Evolutionary conservation across 2,329 filamentous ascomycete species (phyloP).

Genomic region (Fusarium sp.): DNA sequence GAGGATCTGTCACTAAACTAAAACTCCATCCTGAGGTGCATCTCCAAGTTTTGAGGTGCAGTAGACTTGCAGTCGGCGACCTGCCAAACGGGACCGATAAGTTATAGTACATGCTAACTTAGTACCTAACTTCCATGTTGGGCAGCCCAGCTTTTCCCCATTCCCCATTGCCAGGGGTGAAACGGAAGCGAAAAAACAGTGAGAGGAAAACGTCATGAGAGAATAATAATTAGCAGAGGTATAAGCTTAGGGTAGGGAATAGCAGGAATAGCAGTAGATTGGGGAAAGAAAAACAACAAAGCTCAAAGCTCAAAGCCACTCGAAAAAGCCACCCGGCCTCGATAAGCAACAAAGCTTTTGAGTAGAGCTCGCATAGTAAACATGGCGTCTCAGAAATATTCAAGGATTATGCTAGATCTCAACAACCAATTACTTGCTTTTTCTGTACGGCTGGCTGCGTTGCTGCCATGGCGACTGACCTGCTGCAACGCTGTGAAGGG

Average conservation of each 20-base stretch:
- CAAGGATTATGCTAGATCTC: constrained; percentile 45
- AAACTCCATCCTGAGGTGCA: not conserved
- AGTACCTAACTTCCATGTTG: not conserved
- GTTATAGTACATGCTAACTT: not conserved
- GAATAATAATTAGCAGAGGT: not conserved
- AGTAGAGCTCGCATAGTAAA: constrained; percentile 27
- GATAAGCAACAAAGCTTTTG: not conserved
- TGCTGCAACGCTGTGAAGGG: constrained; percentile 34
- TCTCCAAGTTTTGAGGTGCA: not conserved
- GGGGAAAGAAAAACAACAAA: constrained; percentile 34
- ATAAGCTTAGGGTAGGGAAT: constrained; percentile 35
- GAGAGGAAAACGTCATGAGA: constrained; percentile 36
- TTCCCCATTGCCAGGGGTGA: constrained; percentile 35
- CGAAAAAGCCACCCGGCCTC: not conserved
- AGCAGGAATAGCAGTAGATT: constrained; percentile 4
- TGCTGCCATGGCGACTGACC: constrained; percentile 49
- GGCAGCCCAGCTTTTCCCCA: not conserved
- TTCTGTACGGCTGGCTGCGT: constrained; percentile 37
- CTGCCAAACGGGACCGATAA: not conserved
- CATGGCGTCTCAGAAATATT: constrained; percentile 25
- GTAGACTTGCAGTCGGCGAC: not conserved
- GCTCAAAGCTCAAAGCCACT: not conserved
- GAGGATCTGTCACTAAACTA: not conserved
- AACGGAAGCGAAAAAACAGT: constrained; percentile 17
- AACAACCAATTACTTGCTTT: constrained; percentile 39